These are phyloP conservation scores for Phytopythium cucurbitacearum DNA, from an alignment of 352 stramenopile genomes.

Conservation along the genomic window DNA sequence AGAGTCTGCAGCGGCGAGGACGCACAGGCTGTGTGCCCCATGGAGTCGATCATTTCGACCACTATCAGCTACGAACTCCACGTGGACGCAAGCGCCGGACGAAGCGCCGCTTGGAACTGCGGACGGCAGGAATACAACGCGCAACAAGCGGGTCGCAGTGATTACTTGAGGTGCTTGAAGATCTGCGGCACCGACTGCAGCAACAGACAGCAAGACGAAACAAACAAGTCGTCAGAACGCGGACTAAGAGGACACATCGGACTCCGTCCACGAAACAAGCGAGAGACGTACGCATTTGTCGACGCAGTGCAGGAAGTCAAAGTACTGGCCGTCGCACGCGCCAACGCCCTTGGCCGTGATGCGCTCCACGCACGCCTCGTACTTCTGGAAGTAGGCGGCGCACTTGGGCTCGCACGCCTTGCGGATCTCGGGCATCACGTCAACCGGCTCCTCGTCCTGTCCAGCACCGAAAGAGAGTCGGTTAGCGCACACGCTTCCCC, in stretches of 20 bases:
- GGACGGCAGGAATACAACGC: too few species aligned
- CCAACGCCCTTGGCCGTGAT: constrained; percentile 90
- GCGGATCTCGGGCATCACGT: constrained; percentile 91
- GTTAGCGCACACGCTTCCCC: not conserved
- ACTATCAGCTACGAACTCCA: too few species aligned
- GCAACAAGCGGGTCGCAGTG: not conserved
- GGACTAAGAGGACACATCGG: constrained; percentile 1
- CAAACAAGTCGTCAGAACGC: not conserved
- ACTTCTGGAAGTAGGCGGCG: constrained; percentile 79
- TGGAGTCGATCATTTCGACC: too few species aligned
- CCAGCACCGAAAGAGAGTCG: constrained; percentile 3
- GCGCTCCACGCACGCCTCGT: constrained; percentile 90
- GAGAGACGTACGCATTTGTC: constrained; percentile 89
- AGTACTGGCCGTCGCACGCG: constrained; percentile 94
- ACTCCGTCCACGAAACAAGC: not conserved
- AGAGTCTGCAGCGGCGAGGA: too few species aligned
- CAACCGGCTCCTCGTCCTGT: constrained; percentile 85
- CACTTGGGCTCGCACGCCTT: constrained; percentile 92
- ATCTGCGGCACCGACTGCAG: constrained; percentile 88
- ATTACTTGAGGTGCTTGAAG: constrained; percentile 94
- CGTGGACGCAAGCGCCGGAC: too few species aligned
- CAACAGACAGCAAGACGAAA: constrained; percentile 9
- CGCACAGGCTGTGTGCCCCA: too few species aligned
- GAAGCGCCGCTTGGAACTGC: too few species aligned
- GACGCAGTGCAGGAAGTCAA: constrained; percentile 94